Evolutionary conservation across 2,329 filamentous ascomycete genomes (phyloP).

Genomic region (Ascochyta pisi): DNA sequence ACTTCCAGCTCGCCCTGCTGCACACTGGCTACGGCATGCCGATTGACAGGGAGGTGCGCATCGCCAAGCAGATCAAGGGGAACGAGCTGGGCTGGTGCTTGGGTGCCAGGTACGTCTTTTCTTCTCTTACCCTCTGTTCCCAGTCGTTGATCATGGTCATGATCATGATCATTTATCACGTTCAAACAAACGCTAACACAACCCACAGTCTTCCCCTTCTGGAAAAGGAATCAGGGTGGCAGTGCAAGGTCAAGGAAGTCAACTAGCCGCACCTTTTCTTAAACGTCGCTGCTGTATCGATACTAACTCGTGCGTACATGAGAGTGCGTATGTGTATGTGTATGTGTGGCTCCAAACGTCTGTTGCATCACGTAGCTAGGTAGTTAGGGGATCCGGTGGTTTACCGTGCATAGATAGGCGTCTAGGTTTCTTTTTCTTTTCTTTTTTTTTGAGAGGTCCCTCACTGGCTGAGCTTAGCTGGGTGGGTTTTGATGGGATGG

Average conservation of each 20-base stretch:
- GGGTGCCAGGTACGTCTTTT: conserved; percentile 67
- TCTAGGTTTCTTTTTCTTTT: not conserved
- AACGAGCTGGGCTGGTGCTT: conserved; percentile 98
- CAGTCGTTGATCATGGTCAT: no score
- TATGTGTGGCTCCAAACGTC: no score
- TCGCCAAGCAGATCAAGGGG: conserved; percentile 97
- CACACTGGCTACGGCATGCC: conserved; percentile 99
- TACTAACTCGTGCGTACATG: no score
- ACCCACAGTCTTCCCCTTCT: conserved; percentile 77
- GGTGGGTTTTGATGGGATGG: not conserved
- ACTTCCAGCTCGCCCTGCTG: conserved; percentile 91
- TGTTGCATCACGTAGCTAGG: no score
- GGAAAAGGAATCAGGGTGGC: conserved; percentile 83
- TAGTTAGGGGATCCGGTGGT: no score
- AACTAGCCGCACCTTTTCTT: conserved; percentile 18
- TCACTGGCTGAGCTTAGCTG: not conserved
- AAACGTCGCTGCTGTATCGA: not conserved
- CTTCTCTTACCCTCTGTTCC: conserved; percentile 62
- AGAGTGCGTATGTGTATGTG: no score
- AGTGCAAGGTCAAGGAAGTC: conserved; percentile 83
- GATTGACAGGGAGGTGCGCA: conserved; percentile 92
- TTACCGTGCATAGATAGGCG: conserved; percentile 14
- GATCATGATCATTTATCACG: no score
- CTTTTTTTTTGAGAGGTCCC: no score
- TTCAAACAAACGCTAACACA: conserved; percentile 45